Evolutionary conservation across 2,329 filamentous ascomycete genomes (phyloP).

Genomic region (Fusarium musae): DNA sequence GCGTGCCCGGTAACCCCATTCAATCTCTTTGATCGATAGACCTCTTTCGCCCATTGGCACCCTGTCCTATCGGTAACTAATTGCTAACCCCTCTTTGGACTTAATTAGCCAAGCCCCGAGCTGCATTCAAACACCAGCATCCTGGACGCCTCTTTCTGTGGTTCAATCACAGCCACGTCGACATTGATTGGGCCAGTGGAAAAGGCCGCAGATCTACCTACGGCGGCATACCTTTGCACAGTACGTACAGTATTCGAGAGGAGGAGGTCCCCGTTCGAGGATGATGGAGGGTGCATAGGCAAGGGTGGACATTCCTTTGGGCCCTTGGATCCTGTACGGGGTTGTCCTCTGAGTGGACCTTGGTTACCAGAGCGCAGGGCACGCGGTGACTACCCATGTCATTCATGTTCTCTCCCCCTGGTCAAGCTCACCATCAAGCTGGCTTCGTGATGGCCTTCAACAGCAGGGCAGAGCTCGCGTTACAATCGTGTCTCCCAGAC

Average conservation of each 20-base stretch:
- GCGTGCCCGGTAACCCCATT: conserved; percentile 42
- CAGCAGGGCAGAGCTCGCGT: conserved; percentile 32
- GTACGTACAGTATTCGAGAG: conserved; percentile 41
- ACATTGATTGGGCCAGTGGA: conserved; percentile 43
- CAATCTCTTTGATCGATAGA: conserved; percentile 38
- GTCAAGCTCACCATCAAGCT: conserved; percentile 39
- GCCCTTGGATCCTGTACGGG: conserved; percentile 37
- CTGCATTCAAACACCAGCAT: conserved; percentile 43
- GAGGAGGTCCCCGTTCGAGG: conserved; percentile 16
- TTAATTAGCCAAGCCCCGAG: conserved; percentile 42
- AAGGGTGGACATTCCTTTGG: conserved; percentile 42
- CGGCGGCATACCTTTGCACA: not conserved
- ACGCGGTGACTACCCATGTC: conserved; percentile 33
- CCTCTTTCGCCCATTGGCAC: conserved; percentile 39
- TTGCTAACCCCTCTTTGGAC: conserved; percentile 45
- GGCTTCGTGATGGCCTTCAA: conserved; percentile 41
- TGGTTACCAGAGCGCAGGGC: conserved; percentile 34
- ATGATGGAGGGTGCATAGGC: not conserved
- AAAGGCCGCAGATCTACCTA: conserved; percentile 49
- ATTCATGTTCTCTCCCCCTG: conserved; percentile 34
- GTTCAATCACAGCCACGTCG: conserved; percentile 40
- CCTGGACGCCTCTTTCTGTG: conserved; percentile 40
- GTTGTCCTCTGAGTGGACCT: conserved; percentile 36
- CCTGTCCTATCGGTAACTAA: conserved; percentile 42
- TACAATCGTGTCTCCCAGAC: conserved; percentile 20